Evolutionary conservation across 2,329 filamentous ascomycete genomes (phyloP).

Genomic region (Bimuria novae-zelandiae): DNA sequence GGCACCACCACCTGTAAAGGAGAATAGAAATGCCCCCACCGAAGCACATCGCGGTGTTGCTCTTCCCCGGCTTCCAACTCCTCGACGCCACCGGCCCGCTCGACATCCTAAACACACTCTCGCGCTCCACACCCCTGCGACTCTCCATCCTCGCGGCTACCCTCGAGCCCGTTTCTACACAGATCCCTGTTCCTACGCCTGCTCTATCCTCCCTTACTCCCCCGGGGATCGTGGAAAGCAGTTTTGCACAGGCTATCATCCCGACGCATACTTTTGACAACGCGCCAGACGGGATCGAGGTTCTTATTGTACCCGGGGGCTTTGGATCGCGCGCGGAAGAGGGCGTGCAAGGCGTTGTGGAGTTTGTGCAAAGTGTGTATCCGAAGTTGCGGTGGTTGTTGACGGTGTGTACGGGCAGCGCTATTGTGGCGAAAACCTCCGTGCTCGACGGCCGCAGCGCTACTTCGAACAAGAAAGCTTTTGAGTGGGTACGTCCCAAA

Average conservation of each 20-base stretch:
- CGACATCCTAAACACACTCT: slow-evolving; percentile 51
- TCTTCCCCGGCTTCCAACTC: slow-evolving; percentile 47
- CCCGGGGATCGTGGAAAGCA: slow-evolving; percentile 34
- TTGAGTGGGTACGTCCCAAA: slow-evolving; percentile 43
- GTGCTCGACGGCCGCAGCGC: slow-evolving; percentile 64
- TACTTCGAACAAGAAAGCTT: slow-evolving; percentile 69
- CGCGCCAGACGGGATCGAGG: slow-evolving; percentile 58
- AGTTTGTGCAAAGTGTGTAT: slow-evolving; percentile 54
- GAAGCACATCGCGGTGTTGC: slow-evolving; percentile 37
- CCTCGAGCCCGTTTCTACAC: slow-evolving; percentile 42
- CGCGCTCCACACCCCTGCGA: slow-evolving; percentile 27
- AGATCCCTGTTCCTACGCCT: slow-evolving; percentile 14
- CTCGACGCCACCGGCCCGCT: slow-evolving; percentile 51
- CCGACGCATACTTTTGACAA: slow-evolving; percentile 61
- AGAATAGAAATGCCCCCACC: no score
- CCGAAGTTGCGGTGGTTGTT: slow-evolving; percentile 60
- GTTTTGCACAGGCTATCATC: slow-evolving; percentile 46
- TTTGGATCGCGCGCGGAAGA: slow-evolving; percentile 49
- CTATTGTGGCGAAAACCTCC: slow-evolving; percentile 62
- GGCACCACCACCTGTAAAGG: no score
- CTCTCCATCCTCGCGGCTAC: slow-evolving; percentile 42
- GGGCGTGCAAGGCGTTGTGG: slow-evolving; percentile 44
- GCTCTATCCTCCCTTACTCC: slow-evolving; percentile 10
- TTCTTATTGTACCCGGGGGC: slow-evolving; percentile 70
- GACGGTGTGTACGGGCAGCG: slow-evolving; percentile 69